A percentile compares a stretch with the other conserved stretches of the same genome.
Conservation (phyloP, 345 rosid genomes). For the Limnanthes douglasii region DNA sequence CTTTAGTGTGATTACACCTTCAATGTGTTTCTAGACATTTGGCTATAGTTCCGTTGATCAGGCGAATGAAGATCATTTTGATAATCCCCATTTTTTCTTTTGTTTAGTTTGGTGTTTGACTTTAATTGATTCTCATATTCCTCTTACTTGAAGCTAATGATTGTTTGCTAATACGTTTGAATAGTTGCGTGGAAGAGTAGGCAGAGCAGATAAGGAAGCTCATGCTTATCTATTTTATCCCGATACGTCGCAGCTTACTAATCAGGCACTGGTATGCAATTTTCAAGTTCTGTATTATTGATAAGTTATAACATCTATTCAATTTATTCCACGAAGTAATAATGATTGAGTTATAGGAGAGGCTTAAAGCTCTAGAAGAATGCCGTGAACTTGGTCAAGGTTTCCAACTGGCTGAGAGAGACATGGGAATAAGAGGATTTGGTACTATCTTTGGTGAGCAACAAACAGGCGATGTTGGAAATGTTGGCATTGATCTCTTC, state of each 20-base stretch:
- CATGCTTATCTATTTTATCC: constrained; percentile 90
- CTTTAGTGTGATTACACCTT: no score
- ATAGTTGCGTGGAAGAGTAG: constrained; percentile 97
- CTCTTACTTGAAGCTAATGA: no score
- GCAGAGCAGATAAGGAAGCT: constrained; percentile 95
- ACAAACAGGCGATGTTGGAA: constrained; percentile 97
- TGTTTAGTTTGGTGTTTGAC: background rate
- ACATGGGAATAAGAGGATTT: constrained; percentile 96
- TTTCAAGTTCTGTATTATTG: constrained; percentile 2
- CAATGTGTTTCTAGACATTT: no score
- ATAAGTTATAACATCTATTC: background rate
- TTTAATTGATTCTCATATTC: constrained; percentile 1
- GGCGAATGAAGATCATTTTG: no score
- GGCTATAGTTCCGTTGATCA: no score
- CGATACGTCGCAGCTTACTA: constrained; percentile 63
- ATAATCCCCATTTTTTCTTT: no score
- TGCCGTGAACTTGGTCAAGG: constrained; percentile 95
- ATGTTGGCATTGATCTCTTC: constrained; percentile 88
- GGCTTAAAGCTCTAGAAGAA: constrained; percentile 85
- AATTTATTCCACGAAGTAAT: background rate
- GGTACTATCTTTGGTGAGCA: constrained; percentile 97
- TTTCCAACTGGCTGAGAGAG: constrained; percentile 93
- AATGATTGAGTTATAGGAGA: constrained; percentile 47
- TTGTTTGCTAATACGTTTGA: no score
- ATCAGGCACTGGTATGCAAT: constrained; percentile 56